A percentile compares a stretch with the other conserved stretches of the same genome.
These are phyloP conservation scores for Lactarius sanguifluus DNA, from an alignment of 768 basidiomycete genomes.

Conservation along the genomic window DNA sequence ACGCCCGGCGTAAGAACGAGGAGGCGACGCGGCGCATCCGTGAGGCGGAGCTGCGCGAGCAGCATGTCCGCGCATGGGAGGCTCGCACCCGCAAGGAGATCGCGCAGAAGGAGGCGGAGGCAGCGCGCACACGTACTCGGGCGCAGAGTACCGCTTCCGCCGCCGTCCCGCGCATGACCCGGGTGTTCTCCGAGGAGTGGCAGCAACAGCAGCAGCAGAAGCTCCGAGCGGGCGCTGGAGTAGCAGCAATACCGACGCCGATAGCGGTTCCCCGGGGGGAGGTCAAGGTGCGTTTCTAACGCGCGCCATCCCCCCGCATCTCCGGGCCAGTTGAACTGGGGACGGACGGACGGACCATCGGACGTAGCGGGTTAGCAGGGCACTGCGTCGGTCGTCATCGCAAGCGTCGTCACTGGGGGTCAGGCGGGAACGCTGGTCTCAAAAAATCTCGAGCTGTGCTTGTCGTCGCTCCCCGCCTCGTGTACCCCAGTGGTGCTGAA, in stretches of 20 bases:
- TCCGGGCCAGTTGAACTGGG: slow-evolving; percentile 2
- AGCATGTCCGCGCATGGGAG: slow-evolving; percentile 11
- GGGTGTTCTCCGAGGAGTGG: slow-evolving; percentile 11
- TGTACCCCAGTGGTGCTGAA: slow-evolving; percentile 18
- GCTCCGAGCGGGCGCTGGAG: background rate
- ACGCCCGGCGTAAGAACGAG: slow-evolving; percentile 22
- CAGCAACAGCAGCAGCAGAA: slow-evolving; percentile 18
- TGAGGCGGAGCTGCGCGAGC: slow-evolving; percentile 17
- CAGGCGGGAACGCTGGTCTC: slow-evolving; percentile 16
- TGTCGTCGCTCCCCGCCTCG: background rate
- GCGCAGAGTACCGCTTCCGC: background rate
- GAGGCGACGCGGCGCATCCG: slow-evolving; percentile 24
- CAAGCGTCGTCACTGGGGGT: slow-evolving; percentile 8
- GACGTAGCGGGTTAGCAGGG: slow-evolving; percentile 14
- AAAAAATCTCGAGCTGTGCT: slow-evolving; percentile 23
- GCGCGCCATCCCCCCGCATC: background rate
- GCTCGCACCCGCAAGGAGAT: slow-evolving; percentile 14
- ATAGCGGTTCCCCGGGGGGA: slow-evolving; percentile 9
- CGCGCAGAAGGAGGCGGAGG: slow-evolving; percentile 14
- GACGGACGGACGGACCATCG: background rate
- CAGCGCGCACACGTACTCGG: background rate
- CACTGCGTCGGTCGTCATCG: slow-evolving; percentile 7
- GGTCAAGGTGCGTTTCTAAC: slow-evolving; percentile 20
- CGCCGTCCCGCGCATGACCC: slow-evolving; percentile 9
- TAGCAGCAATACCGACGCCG: background rate